Evolutionary conservation across 495 filamentous ascomycete genomes (phyloP).

Genomic region (Daldinia loculata): DNA sequence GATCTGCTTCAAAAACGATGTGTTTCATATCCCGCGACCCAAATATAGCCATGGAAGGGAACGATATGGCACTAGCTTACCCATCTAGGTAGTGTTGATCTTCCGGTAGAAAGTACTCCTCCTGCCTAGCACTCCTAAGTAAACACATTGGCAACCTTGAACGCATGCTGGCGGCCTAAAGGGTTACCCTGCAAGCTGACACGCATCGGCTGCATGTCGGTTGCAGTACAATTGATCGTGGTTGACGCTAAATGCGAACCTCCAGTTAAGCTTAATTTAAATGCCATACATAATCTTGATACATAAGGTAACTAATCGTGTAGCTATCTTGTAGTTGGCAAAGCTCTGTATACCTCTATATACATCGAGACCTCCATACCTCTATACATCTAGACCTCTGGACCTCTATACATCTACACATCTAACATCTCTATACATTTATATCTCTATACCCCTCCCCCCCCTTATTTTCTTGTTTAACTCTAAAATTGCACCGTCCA

Average conservation of each 20-base stretch:
- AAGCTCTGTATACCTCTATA: too few species aligned
- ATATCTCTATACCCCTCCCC: not conserved
- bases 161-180: not conserved
- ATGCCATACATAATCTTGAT: not conserved
- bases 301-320: too few species aligned
- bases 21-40: not conserved
- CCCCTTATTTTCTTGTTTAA: not conserved
- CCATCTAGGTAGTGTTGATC: not conserved
- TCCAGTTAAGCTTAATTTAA: slow-evolving; percentile 20
- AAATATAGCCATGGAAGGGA: not conserved
- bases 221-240: not conserved
- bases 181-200: not conserved
- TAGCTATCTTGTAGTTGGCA: too few species aligned
- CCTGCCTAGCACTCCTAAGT: not conserved
- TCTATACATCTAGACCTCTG: too few species aligned
- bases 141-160: not conserved
- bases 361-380: too few species aligned
- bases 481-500: not conserved
- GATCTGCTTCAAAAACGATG: not conserved
- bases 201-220: slow-evolving; percentile 6
- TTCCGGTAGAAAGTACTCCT: not conserved
- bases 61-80: not conserved
- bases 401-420: not conserved
- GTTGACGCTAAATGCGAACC: slow-evolving; percentile 4
- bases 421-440: not conserved